Base-by-base conservation (phyloP, 2,329 filamentous ascomycete genomes). In the Colletotrichum liriopes region DNA sequence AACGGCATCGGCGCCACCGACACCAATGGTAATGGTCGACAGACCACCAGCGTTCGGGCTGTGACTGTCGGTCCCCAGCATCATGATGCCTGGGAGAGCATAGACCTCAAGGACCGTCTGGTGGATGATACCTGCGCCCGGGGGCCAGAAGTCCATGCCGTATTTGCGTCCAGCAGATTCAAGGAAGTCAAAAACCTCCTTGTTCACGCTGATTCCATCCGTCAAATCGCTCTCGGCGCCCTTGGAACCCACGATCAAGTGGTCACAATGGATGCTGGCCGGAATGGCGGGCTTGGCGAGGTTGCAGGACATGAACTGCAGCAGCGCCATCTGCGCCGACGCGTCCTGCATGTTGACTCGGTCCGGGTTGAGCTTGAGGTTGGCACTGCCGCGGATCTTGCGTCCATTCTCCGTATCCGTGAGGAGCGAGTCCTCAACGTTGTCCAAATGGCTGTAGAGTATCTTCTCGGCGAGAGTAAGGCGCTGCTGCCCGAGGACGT, bases 291-390 rank as follows among this genome's bases (percentile, higher is more conserved):
- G 98, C 72, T 91, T 91, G 37, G 93, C 93, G 65, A 99, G 88
- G 67, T 94, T 94, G 83, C 96, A 99, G 37, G 94, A 94, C 96
- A 99, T 99, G 88, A 99, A 99, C 84, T 99, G 96, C 77, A 99
- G 86, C 75, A 99, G 86, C 1, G 96, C 96, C 96, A 99, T 99
- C 86, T 99, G 96, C 7, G 96, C 96, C 39, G 94, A 98, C 18
- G 96, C 96, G 86, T 99, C 96, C 84, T 99, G 96, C 96, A 99
- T 99, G 75, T 97, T 97, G 77, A 98, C 96, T 65, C 96, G 91
- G 82, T 99, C 96, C 29, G 96, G 96, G 84, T 98, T 98, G 82
- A 99, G 93, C 86, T 97, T 97, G 84, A 99, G 88, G 81, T 97
- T 98, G 62, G 95, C 95, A 79, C 91, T 91, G 76, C 96, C 96